Base-by-base conservation (phyloP, 139 green algal genomes). In the Chlamydomonas asymmetrica region DNA sequence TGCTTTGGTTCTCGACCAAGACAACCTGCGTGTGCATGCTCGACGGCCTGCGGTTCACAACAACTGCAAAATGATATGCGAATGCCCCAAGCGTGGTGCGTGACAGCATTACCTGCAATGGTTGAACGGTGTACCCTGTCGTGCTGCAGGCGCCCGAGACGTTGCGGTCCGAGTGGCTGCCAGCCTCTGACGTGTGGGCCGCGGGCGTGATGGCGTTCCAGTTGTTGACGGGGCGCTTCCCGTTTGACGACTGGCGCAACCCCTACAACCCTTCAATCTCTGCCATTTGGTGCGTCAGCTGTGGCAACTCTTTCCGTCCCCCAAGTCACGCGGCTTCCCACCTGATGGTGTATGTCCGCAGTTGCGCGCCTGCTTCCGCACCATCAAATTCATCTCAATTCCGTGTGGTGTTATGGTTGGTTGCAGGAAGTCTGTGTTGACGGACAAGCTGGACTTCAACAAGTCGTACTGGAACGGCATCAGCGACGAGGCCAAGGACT, bases 151-250 rank as follows among this genome's bases (percentile, higher is more conserved):
- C 92, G 0, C 90, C 93, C 25, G 93, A 97, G 80, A 85, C 88
- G 32, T 87, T 97, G 52, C 81, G 71, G 52, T 92, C 82, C 20
- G 57, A 93, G 73, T 84, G 92, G 13, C 85, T 74, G 3, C 89
- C 93, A 1, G 85, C 85, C 35, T 88, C 83, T 5, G 93, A 97
- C 57, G 61, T 97, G 13, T 97, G 92, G 92, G 75, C 88, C 10
- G 92, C 90, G 16, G 93, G 93, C 7, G 87, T 97, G 10, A 97
- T 97, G 93, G 88, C 89, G 1, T 82, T 90, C 82, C 92, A 97
- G 85, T 83, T 97, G 74, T 82, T 97, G 9, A 91, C 82, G 4
- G 92, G 92, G 3, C 75, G 81, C 38, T 82, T 97, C 66, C 93
- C 93, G 9, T 97, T 97, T 80, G 88, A 97, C 80, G 93, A 97